A percentile compares a stretch with the other conserved stretches of the same genome.
Conservation (phyloP, 768 basidiomycete genomes). For the Boletus reticuloceps region DNA sequence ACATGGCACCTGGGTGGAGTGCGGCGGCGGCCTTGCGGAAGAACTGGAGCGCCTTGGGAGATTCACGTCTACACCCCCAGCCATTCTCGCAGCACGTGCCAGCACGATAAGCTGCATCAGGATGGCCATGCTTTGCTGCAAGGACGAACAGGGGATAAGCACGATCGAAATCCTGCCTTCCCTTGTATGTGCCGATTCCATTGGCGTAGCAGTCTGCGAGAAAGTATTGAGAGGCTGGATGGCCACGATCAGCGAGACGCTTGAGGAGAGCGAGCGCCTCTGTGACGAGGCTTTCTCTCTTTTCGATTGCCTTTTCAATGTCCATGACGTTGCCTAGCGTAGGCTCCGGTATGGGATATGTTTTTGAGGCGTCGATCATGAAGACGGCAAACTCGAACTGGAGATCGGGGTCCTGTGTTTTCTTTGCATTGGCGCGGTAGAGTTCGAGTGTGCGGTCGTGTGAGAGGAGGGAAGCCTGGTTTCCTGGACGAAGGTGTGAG, state of each 20-base stretch:
- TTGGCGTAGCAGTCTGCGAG: conserved; percentile 98
- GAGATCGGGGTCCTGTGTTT: conserved; percentile 95
- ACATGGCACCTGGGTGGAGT: conserved; percentile 92
- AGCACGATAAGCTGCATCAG: conserved; percentile 92
- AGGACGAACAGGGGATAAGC: conserved; percentile 96
- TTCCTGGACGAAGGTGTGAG: conserved; percentile 90
- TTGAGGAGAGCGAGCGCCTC: conserved; percentile 89
- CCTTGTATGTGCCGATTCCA: conserved; percentile 91
- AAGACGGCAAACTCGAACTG: conserved; percentile 99
- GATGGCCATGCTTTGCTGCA: conserved; percentile 95
- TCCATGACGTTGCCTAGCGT: conserved; percentile 75
- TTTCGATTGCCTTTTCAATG: conserved; percentile 76
- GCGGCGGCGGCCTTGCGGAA: conserved; percentile 92
- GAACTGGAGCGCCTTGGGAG: conserved; percentile 87
- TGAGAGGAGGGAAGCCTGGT: conserved; percentile 87
- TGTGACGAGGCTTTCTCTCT: conserved; percentile 82
- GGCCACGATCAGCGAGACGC: conserved; percentile 89
- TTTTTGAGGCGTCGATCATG: conserved; percentile 97
- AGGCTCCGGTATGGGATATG: conserved; percentile 70
- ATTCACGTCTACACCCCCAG: conserved; percentile 95
- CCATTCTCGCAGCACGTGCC: conserved; percentile 99
- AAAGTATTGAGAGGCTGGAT: conserved; percentile 94
- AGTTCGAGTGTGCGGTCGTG: conserved; percentile 96
- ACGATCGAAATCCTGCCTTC: conserved; percentile 93
- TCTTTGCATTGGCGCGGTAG: conserved; percentile 97